phyloP scores from a whole-genome alignment of 2,329 filamentous ascomycete genomes.

The Aspergillus ustus region DNA sequence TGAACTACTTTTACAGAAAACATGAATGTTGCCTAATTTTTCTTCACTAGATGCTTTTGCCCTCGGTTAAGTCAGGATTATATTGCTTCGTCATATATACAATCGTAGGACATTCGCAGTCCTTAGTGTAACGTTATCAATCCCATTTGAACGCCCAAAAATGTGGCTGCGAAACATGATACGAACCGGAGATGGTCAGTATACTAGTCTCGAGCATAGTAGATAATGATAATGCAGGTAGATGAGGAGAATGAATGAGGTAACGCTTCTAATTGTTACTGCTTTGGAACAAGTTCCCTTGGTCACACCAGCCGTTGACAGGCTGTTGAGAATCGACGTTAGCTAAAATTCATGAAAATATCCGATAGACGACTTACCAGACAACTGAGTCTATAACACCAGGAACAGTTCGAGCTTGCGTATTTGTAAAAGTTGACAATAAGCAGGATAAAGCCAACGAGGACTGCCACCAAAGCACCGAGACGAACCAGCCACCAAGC shows the following conservation, averaged over 20 bases:
- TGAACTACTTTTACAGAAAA: background rate
- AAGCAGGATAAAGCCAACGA: slow-evolving; percentile 84
- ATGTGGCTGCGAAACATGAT: slow-evolving; percentile 1
- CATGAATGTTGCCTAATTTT: background rate
- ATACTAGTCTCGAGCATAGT: background rate
- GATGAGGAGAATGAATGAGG: background rate
- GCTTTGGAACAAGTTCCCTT: slow-evolving; percentile 35
- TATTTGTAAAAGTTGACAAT: slow-evolving; percentile 90
- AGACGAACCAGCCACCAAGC: slow-evolving; percentile 90
- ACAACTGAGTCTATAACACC: slow-evolving; percentile 96
- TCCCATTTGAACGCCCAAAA: slow-evolving; percentile 6
- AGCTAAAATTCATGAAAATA: background rate
- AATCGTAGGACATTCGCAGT: background rate
- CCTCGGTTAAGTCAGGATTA: background rate
- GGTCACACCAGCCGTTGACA: slow-evolving; percentile 51
- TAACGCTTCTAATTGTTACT: background rate
- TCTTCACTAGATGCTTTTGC: background rate
- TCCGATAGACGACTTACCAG: slow-evolving; percentile 66
- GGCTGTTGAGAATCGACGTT: slow-evolving; percentile 35
- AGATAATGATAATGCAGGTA: background rate
- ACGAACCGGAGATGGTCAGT: background rate
- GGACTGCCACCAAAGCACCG: slow-evolving; percentile 75
- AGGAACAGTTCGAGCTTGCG: slow-evolving; percentile 70
- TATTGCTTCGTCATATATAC: slow-evolving; percentile 7
- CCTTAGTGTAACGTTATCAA: background rate